These are phyloP conservation scores for Monilinia aucupariae DNA, from an alignment of 2,329 filamentous ascomycete species.

Conservation along the genomic window DNA sequence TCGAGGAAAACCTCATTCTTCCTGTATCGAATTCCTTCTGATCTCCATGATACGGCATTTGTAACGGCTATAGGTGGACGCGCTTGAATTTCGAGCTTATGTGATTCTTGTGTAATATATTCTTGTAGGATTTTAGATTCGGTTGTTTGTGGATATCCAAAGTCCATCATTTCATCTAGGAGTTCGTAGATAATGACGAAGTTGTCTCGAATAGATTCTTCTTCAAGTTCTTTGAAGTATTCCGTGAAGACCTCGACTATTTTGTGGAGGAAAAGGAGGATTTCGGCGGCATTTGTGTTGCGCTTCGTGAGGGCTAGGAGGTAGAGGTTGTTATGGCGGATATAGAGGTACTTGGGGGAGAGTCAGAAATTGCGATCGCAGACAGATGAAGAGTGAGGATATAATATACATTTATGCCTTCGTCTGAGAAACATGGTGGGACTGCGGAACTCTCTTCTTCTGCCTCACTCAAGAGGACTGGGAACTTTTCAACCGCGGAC, in stretches of 20 bases:
- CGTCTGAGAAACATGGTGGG: slow-evolving; percentile 94
- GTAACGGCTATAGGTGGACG: slow-evolving; percentile 96
- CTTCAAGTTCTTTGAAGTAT: slow-evolving; percentile 98
- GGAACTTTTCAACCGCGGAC: slow-evolving; percentile 98
- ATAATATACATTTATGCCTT: slow-evolving; percentile 89
- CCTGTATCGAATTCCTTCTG: slow-evolving; percentile 94
- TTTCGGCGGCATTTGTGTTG: slow-evolving; percentile 98
- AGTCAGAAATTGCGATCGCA: slow-evolving; percentile 20
- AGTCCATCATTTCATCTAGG: slow-evolving; percentile 99
- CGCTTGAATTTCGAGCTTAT: slow-evolving; percentile 95
- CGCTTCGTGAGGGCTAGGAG: slow-evolving; percentile 96
- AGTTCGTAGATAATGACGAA: slow-evolving; percentile 99
- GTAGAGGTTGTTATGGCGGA: slow-evolving; percentile 98
- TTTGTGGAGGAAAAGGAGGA: slow-evolving; percentile 95
- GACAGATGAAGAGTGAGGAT: slow-evolving; percentile 32
- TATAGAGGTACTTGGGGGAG: slow-evolving; percentile 79
- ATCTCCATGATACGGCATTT: slow-evolving; percentile 96
- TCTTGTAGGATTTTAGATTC: slow-evolving; percentile 98
- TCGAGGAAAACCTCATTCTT: slow-evolving; percentile 99
- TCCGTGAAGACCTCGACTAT: slow-evolving; percentile 98
- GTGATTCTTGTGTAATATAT: slow-evolving; percentile 98
- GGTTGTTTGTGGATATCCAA: slow-evolving; percentile 97
- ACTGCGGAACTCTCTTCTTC: slow-evolving; percentile 99
- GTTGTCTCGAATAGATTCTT: slow-evolving; percentile 98
- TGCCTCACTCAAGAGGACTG: slow-evolving; percentile 89